These are phyloP conservation scores for Russula emetica DNA, from an alignment of 768 basidiomycete genomes.

Conservation along the genomic window DNA sequence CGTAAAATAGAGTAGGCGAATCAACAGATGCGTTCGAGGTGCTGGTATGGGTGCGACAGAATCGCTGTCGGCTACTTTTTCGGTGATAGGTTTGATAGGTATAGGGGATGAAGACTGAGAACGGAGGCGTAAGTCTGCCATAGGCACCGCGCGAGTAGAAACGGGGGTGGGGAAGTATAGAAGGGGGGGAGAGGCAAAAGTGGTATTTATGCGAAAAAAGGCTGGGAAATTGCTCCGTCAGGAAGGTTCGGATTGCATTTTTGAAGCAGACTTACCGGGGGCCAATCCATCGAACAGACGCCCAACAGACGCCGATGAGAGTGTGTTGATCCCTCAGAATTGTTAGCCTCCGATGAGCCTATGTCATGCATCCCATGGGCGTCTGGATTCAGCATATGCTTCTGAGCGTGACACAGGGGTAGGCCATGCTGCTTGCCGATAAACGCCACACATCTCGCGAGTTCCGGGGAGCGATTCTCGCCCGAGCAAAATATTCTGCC, in stretches of 20 bases:
- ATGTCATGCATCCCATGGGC: slow-evolving; percentile 14
- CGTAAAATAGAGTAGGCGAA: slow-evolving; percentile 26
- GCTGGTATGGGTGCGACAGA: background rate
- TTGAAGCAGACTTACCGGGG: slow-evolving; percentile 23
- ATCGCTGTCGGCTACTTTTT: slow-evolving; percentile 7
- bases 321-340: slow-evolving; percentile 7
- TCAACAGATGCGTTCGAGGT: slow-evolving; percentile 6
- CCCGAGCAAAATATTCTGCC: slow-evolving; percentile 15
- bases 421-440: slow-evolving; percentile 12
- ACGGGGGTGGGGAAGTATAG: slow-evolving; percentile 1
- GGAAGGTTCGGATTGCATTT: slow-evolving; percentile 24
- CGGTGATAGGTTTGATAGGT: slow-evolving; percentile 13
- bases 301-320: slow-evolving; percentile 11
- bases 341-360: slow-evolving; percentile 10
- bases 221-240: slow-evolving; percentile 24
- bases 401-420: slow-evolving; percentile 10
- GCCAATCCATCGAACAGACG: slow-evolving; percentile 18
- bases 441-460: slow-evolving; percentile 15
- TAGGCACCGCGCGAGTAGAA: slow-evolving; percentile 9
- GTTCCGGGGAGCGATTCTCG: slow-evolving; percentile 14
- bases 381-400: slow-evolving; percentile 15
- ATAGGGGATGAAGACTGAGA: slow-evolving; percentile 25
- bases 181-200: slow-evolving; percentile 14
- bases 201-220: slow-evolving; percentile 28
- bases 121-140: slow-evolving; percentile 28